Evolutionary conservation across 2,329 filamentous ascomycete genomes (phyloP), one percentile per base, ranked within the genome.

Genomic region (Apiospora arundinis): DNA sequence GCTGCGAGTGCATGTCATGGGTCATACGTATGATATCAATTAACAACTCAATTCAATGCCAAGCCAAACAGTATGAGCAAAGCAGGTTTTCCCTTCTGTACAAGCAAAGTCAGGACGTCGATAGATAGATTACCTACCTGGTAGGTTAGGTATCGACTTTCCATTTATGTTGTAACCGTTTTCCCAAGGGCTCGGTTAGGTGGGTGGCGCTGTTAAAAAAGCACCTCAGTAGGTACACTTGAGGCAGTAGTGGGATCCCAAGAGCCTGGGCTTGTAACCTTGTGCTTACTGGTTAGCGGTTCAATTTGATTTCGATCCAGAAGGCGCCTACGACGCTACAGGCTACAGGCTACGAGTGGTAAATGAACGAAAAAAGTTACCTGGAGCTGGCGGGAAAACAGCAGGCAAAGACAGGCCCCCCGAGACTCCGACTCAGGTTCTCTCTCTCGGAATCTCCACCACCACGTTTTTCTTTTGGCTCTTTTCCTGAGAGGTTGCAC

Each of bases 381-480:
- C 56, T 63, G 56, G 56, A 63, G 56, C 56, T 63, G 32, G 32
- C n/a, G 56, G 11, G 56, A 63, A 63, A 63, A 23, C 8, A 63
- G 56, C 56, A 40, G 52, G 25, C 25, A 63, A 63, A 40, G 56
- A 40, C 56, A 63, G 56, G 56, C 28, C 52, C 52, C 42, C 66
- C 66, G 44, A 68, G 66, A 32, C 44, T 68, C 44, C 66, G 44
- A 68, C 66, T 67, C 66, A 68, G 44, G 44, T 48, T 46, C 46
- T 67, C 40, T 67, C 40, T 42, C 65, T 63, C 56, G 32, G 67
- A 49, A 69, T 49, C 67, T 69, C 67, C 67, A 69, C 67, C 46
- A 69, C 67, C 67, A 56, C 67, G 67, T 69, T 69, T 69, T 69
- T 69, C 67, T 49, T 46, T 69, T 69, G 67, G 67, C 67, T n/a